Conservation (phyloP, 805 yeast genomes). For the Teunomyces gatunensis region DNA sequence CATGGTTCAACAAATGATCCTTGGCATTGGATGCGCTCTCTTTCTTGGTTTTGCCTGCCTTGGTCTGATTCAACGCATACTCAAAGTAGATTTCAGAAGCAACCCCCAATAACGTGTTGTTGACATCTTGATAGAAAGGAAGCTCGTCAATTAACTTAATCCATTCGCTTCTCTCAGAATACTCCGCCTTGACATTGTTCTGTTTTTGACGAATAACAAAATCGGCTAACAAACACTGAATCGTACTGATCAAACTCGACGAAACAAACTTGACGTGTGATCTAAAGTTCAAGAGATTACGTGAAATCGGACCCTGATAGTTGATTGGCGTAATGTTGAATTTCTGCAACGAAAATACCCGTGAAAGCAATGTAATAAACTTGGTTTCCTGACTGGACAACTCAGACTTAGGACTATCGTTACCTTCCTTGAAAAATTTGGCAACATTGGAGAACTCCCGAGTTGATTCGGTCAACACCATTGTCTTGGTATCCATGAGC, state of each 20-base stretch:
- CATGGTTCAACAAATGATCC: slow-evolving; percentile 34
- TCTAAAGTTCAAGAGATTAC: slow-evolving; percentile 62
- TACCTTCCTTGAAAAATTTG: slow-evolving; percentile 26
- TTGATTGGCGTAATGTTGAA: slow-evolving; percentile 42
- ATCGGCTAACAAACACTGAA: slow-evolving; percentile 52
- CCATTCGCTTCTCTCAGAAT: slow-evolving; percentile 54
- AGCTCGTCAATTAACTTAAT: slow-evolving; percentile 47
- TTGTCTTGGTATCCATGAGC: slow-evolving; percentile 35
- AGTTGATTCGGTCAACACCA: slow-evolving; percentile 40
- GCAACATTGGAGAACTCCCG: slow-evolving; percentile 33
- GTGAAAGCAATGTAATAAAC: slow-evolving; percentile 31
- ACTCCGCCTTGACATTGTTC: slow-evolving; percentile 47
- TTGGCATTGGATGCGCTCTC: slow-evolving; percentile 24
- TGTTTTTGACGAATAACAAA: slow-evolving; percentile 44
- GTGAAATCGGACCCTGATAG: slow-evolving; percentile 67
- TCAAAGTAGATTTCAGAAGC: slow-evolving; percentile 55
- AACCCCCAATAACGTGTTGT: slow-evolving; percentile 64
- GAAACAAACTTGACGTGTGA: slow-evolving; percentile 58
- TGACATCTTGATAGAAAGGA: slow-evolving; percentile 59
- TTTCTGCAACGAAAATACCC: slow-evolving; percentile 35
- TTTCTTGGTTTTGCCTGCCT: slow-evolving; percentile 21
- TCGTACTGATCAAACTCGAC: slow-evolving; percentile 49
- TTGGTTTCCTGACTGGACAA: slow-evolving; percentile 42
- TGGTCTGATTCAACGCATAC: slow-evolving; percentile 29
- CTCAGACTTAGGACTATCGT: slow-evolving; percentile 7